Evolutionary conservation across 768 basidiomycete species (phyloP).

Genomic region (Trichaptum fuscoviolaceum): DNA sequence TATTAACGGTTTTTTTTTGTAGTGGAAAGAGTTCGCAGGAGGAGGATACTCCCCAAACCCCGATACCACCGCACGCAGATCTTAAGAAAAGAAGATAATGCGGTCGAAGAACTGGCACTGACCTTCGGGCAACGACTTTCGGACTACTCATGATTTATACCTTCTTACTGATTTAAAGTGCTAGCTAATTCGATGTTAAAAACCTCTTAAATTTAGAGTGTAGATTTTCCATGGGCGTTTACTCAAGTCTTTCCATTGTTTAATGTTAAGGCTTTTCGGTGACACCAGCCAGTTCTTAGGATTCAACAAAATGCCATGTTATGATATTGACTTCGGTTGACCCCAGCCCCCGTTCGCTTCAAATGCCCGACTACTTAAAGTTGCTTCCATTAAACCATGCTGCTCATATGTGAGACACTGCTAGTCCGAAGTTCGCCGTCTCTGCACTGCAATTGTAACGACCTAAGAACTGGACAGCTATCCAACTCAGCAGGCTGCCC

Average conservation of each 20-base stretch:
- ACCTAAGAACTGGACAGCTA: no score
- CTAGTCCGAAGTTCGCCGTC: no score
- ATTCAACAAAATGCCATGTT: no score
- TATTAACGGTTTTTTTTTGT: constrained; percentile 8
- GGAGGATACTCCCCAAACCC: constrained; percentile 19
- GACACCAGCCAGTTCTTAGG: no score
- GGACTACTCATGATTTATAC: neutral
- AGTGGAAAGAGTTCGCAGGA: constrained; percentile 26
- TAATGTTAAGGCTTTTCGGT: no score
- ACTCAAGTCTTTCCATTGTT: neutral
- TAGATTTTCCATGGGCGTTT: neutral
- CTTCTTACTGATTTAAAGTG: neutral
- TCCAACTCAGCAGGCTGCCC: no score
- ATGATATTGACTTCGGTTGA: no score
- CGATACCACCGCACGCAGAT: neutral
- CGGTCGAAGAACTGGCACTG: neutral
- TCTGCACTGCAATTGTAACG: no score
- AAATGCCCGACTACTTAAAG: no score
- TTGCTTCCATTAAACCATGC: no score
- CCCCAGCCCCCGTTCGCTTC: no score
- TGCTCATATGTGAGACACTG: no score
- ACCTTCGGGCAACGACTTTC: neutral
- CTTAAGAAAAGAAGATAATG: neutral
- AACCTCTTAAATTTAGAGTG: neutral
- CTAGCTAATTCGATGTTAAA: neutral